Conservation (phyloP, 2,329 filamentous ascomycete genomes). For the Fusarium nodosum region DNA sequence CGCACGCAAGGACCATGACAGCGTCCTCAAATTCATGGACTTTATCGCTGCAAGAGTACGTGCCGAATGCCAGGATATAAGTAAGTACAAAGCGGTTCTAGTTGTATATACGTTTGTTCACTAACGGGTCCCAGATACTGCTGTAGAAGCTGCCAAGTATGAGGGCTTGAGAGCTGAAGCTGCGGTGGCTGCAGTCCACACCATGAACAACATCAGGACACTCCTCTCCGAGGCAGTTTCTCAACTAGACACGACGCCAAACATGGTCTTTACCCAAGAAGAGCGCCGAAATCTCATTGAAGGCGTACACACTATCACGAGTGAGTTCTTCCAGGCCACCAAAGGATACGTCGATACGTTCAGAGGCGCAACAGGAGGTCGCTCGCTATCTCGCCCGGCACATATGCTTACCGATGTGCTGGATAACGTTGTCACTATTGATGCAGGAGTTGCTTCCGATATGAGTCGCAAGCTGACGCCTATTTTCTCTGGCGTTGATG, state of each 20-base stretch:
- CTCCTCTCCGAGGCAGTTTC: conserved; percentile 3
- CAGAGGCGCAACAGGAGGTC: conserved; percentile 4
- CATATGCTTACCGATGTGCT: conserved; percentile 17
- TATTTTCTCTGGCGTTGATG: neutral
- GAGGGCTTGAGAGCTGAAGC: neutral
- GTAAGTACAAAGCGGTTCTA: neutral
- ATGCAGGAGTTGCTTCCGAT: neutral
- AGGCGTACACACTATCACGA: neutral
- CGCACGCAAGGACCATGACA: neutral
- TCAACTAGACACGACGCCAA: neutral
- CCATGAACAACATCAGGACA: conserved; percentile 17
- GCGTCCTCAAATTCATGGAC: neutral
- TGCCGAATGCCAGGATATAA: neutral
- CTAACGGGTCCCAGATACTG: neutral
- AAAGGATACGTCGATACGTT: neutral
- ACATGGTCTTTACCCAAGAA: neutral
- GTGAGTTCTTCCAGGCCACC: neutral
- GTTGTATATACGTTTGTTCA: fast-evolving
- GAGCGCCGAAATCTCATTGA: neutral
- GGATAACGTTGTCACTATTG: neutral
- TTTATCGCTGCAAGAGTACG: neutral
- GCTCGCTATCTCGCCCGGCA: conserved; percentile 7
- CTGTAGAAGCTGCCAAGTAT: neutral
- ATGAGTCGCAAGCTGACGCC: conserved; percentile 3
- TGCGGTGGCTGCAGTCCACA: neutral